Conservation (phyloP, 176 grass and related monocot genomes). For the Rhynchospora breviuscula region DNA sequence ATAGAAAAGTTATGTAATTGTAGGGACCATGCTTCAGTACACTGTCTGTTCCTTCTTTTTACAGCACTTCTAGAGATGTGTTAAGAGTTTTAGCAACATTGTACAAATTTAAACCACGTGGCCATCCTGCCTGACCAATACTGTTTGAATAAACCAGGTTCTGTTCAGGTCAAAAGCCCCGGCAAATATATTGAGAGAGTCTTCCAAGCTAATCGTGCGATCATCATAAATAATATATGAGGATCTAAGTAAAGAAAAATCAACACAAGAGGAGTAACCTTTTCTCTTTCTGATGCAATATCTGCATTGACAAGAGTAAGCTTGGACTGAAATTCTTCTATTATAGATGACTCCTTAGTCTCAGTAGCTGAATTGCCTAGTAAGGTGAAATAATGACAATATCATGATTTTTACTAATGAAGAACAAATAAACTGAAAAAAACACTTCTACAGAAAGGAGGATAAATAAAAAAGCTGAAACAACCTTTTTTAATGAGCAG, state of each 20-base stretch:
- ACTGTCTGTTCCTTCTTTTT: not conserved
- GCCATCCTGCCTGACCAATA: not conserved
- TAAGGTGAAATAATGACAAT: not conserved
- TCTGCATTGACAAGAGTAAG: slow-evolving; percentile 31
- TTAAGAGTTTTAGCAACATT: not conserved
- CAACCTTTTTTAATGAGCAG: slow-evolving; percentile 53
- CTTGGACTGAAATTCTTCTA: slow-evolving; percentile 56
- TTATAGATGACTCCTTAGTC: slow-evolving; percentile 39
- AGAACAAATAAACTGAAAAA: not conserved
- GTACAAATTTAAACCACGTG: not conserved
- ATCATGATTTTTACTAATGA: slow-evolving; percentile 12
- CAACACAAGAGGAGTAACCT: slow-evolving; percentile 30
- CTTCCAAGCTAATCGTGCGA: not conserved
- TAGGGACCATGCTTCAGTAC: not conserved
- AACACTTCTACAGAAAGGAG: not conserved
- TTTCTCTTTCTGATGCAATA: slow-evolving; percentile 44
- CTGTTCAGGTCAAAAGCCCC: not conserved
- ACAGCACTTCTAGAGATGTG: not conserved
- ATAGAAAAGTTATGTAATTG: not conserved
- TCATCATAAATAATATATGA: not conserved
- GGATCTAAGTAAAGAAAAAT: slow-evolving; percentile 13
- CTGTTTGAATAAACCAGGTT: not conserved
- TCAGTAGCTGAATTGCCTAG: slow-evolving; percentile 25
- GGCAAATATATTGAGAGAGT: not conserved
- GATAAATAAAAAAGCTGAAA: slow-evolving; percentile 10